Evolutionary conservation across 2,329 filamentous ascomycete species (phyloP), one percentile per base, ranked within the genome.

Genomic region (Diaporthe destruens): DNA sequence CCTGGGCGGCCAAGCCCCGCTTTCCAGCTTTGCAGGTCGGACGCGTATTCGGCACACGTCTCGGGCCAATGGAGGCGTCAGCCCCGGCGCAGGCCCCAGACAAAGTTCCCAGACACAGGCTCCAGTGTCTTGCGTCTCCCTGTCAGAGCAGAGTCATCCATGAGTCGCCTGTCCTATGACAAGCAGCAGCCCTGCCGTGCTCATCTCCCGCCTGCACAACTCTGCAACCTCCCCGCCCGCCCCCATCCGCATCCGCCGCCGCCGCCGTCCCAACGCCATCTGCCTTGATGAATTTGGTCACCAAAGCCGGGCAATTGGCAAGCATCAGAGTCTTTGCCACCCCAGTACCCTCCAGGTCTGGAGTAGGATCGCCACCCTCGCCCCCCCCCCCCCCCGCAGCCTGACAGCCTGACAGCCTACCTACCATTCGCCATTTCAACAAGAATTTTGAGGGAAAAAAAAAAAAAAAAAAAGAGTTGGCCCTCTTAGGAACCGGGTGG

Each of bases 1-100:
- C 55, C 55, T 57, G 6, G 18, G 16, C 8, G 23, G 39, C 39
- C 39, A 63, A 53, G 44, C 67, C 67, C 67, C 42, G 55, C 67
- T 51, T 70, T 70, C n/a, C 55, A 59, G 29, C 57, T 39, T 44
- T 66, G 49, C 56, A 68, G 47, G 36, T 70, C 32, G 57, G 72
- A 73, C 72, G 72, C 72, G 72, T 71, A 71, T 47, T 53, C 68
- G 47, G 54, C 69, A 73, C 72, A 73, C 72, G 63, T 53, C 54
- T 74, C n/a, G 36, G 47, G 53, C 70, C 72, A 74, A 74, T 74
- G 51, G 70, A 55, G 65, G 55, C 59, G 51, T 42, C 72, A 70
- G 67, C 25, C 54, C 70, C 4, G 57, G 51, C 61, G 42, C 53
- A 63, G 47, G 51, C 65, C 61, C 70, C 42, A 66, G 61, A 66